These are phyloP conservation scores for Hypoxylon sp. DNA, from an alignment of 2,329 filamentous ascomycete genomes.

Conservation along the genomic window DNA sequence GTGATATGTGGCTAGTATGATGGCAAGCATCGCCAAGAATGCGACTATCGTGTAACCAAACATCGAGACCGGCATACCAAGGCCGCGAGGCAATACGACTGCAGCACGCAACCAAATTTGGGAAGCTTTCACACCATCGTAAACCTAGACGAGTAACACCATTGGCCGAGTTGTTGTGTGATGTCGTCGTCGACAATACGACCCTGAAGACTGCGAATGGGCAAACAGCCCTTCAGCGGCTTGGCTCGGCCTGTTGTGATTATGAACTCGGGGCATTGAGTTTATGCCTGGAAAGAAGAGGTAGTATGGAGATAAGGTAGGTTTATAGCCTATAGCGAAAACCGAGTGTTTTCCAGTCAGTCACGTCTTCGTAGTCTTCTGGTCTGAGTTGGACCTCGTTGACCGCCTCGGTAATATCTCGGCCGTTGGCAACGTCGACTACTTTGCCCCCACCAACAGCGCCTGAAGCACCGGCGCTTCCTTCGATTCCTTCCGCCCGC, in stretches of 20 bases:
- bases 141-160: neutral
- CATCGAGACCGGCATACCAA: slow-evolving; percentile 8
- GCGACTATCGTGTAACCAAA: neutral
- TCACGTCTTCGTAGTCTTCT: slow-evolving; percentile 67
- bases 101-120: neutral
- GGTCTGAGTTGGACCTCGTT: slow-evolving; percentile 54
- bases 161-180: neutral
- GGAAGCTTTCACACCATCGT: neutral
- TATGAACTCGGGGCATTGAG: neutral
- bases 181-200: slow-evolving; percentile 13
- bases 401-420: slow-evolving; percentile 50
- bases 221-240: neutral
- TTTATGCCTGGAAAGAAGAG: neutral
- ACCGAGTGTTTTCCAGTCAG: slow-evolving; percentile 69
- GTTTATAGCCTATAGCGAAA: slow-evolving; percentile 66
- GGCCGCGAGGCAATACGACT: slow-evolving; percentile 1
- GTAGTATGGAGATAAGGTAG: neutral
- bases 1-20: slow-evolving; percentile 12
- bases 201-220: slow-evolving; percentile 12
- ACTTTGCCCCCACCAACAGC: slow-evolving; percentile 55
- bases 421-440: slow-evolving; percentile 44
- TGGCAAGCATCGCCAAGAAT: slow-evolving; percentile 4
- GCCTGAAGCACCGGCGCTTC: slow-evolving; percentile 57
- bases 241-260: neutral
- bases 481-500: slow-evolving; percentile 58